Base-by-base conservation (phyloP, 1,284 basidiomycete genomes). In the Fomes fomentarius region DNA sequence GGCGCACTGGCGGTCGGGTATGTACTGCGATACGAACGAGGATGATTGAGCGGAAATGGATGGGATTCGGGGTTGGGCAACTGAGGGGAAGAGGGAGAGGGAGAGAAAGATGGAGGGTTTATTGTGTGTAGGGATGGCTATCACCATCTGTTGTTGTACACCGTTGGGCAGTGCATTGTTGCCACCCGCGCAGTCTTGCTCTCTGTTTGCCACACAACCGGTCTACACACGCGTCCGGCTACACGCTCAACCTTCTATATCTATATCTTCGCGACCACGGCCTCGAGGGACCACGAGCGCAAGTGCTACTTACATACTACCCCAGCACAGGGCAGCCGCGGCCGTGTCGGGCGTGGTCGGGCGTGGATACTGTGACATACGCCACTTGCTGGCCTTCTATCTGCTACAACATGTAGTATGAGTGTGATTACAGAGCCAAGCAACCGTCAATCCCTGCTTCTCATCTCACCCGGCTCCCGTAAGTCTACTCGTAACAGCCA, bases 131-230 rank as follows among this genome's bases (percentile, higher is more conserved):
- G 37, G 22, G 22, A 37, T 15, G 22, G 26, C n/a, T 28, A 38
- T 21, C 40, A 26, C 19, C 35, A 50, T 41, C 39, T 50, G 47
- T 22, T 42, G 48, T 50, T 42, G 47, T 33, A 33, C 47, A n/a
- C 22, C 4, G 26, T 15, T 28, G 21, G 42, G 49, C 51, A 21
- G 51, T 52, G 51, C 51, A 42, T 41, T 44, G 35, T 45, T 52
- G 50, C 50, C 50, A 52, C 50, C 26, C 28, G 25, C 43, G 26
- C 43, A 45, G 42, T 19, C 22, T 5, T 19, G 12, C 12, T 21
- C 26, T 37, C 45, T 47, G 33, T 40, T 37, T 37, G 30, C 31
- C 41, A 44, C 11, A 44, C 47, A 49, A 49, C 25, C 9, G n/a
- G 17, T 21, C 15, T n/a, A 12, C 47, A 49, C 21, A 40, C 33